A percentile compares a stretch with the other conserved stretches of the same genome.
phyloP scores from a whole-genome alignment of 2,329 filamentous ascomycete species.

The Graphiopsis chlorocephala region DNA sequence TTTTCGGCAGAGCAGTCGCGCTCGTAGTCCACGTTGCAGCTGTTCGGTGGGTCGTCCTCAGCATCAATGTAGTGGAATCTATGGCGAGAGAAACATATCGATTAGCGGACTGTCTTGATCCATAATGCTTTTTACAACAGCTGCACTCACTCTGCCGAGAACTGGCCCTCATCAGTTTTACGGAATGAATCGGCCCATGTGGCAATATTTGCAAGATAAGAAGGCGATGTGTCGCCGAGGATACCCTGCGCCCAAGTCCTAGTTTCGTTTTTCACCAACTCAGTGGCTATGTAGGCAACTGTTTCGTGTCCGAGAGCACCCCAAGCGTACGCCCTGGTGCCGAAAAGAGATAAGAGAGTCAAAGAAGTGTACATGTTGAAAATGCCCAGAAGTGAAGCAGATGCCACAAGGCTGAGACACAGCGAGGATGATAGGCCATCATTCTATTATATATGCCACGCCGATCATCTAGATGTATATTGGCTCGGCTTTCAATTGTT shows the following conservation, averaged over 20 bases:
- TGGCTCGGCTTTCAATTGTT: not conserved
- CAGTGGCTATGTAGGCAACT: constrained; percentile 54
- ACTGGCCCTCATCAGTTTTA: constrained; percentile 46
- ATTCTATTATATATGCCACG: not conserved
- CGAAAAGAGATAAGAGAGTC: constrained; percentile 18
- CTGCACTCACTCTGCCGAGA: constrained; percentile 34
- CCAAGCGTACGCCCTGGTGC: constrained; percentile 42
- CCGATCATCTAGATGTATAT: not conserved
- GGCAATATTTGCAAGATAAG: constrained; percentile 52
- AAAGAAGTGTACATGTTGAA: constrained; percentile 3
- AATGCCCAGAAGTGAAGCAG: not conserved
- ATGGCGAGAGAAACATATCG: not conserved
- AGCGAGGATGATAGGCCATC: not conserved
- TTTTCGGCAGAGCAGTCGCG: constrained; percentile 49
- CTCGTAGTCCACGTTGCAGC: constrained; percentile 49
- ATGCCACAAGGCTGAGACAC: too few relatives aligned
- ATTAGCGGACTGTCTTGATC: not conserved
- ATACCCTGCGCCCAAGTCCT: constrained; percentile 44
- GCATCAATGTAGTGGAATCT: constrained; percentile 54
- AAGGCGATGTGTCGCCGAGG: constrained; percentile 39
- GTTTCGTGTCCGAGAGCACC: constrained; percentile 54
- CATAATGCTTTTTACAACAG: not conserved
- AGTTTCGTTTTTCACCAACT: constrained; percentile 45
- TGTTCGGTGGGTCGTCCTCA: constrained; percentile 43
- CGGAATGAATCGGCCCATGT: constrained; percentile 56